phyloP scores from a whole-genome alignment of 2,329 filamentous ascomycete genomes.

The Botrytis hyacinthi region DNA sequence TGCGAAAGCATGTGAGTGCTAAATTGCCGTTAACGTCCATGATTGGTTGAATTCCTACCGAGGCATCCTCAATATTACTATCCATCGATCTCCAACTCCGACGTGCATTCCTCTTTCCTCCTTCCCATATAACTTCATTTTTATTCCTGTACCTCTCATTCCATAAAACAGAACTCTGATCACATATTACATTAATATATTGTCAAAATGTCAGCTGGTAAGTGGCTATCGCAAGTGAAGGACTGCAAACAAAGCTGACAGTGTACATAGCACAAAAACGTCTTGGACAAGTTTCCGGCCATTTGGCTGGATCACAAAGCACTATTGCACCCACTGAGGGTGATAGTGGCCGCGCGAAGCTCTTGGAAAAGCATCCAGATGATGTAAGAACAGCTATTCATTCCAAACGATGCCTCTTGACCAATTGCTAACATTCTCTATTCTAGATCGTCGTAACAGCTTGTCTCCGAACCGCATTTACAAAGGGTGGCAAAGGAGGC shows the following conservation, averaged over 20 bases:
- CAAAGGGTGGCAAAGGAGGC: slow-evolving; percentile 86
- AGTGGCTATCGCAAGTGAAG: slow-evolving; percentile 12
- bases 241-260: slow-evolving; percentile 29
- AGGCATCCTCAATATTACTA: slow-evolving; percentile 10
- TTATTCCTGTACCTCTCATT: background rate
- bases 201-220: slow-evolving; percentile 34
- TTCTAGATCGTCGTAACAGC: slow-evolving; percentile 81
- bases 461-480: slow-evolving; percentile 86
- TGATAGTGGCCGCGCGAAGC: slow-evolving; percentile 32
- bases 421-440: slow-evolving; percentile 32
- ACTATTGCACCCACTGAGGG: slow-evolving; percentile 30
- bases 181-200: background rate
- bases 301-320: slow-evolving; percentile 50
- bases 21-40: slow-evolving; percentile 9
- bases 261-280: slow-evolving; percentile 35
- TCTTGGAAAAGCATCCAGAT: slow-evolving; percentile 65
- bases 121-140: background rate
- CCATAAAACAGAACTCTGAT: background rate
- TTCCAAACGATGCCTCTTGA: background rate
- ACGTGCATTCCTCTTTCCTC: background rate
- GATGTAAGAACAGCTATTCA: slow-evolving; percentile 50
- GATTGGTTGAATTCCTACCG: slow-evolving; percentile 21
- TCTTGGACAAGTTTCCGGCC: slow-evolving; percentile 56
- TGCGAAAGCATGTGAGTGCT: slow-evolving; percentile 18
- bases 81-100: background rate